A percentile compares a stretch with the other conserved stretches of the same genome.
These are phyloP conservation scores for Brassica carinata DNA, from an alignment of 345 rosid genomes.

Conservation along the genomic window DNA sequence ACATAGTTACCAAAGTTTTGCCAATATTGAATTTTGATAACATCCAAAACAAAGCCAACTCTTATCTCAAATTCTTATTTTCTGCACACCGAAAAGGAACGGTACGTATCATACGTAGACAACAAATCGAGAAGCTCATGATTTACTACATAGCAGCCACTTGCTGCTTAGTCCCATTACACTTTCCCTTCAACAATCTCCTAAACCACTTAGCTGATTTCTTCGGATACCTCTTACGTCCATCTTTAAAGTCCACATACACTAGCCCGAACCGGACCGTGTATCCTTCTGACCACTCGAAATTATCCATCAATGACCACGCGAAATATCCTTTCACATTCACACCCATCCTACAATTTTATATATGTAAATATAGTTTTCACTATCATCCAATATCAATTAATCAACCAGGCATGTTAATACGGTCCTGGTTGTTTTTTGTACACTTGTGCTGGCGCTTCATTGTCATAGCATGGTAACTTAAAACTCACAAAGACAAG, in stretches of 20 bases:
- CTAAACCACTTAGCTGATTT: conserved; percentile 43
- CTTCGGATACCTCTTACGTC: conserved; percentile 43
- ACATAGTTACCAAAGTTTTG: too few species aligned
- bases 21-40: not conserved
- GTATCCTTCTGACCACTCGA: conserved; percentile 50
- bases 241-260: conserved; percentile 43
- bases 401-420: not conserved
- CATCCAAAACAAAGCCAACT: not conserved
- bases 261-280: conserved; percentile 46
- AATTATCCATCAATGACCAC: conserved; percentile 52
- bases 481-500: not conserved
- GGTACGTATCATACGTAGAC: too few species aligned
- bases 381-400: not conserved
- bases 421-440: not conserved
- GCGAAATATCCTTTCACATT: conserved; percentile 47
- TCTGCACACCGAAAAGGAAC: too few species aligned
- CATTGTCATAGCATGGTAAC: not conserved
- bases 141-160: conserved; percentile 30
- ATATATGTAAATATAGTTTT: not conserved
- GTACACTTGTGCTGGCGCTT: not conserved
- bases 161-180: not conserved
- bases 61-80: not conserved
- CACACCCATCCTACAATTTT: conserved; percentile 39
- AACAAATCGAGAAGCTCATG: not conserved
- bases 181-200: conserved; percentile 24